phyloP scores from a whole-genome alignment of 768 basidiomycete species.

The Mycena indigotica region DNA sequence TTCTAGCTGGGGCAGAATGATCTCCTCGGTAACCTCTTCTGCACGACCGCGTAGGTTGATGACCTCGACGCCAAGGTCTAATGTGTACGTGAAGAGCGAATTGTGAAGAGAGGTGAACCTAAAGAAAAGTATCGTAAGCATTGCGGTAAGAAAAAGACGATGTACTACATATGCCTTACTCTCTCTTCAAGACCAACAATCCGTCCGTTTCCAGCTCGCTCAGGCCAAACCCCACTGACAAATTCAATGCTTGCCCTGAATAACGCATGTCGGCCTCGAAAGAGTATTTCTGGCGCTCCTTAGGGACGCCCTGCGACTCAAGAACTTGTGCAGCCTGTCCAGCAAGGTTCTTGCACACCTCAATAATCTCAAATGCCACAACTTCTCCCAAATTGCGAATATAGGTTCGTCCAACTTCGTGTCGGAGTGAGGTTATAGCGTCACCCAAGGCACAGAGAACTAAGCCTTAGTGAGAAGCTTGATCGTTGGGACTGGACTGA shows the following conservation, averaged over 20 bases:
- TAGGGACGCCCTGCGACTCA: conserved; percentile 25
- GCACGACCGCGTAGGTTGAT: conserved; percentile 27
- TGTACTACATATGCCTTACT: conserved; percentile 4
- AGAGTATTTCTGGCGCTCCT: conserved; percentile 10
- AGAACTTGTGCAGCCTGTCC: conserved; percentile 24
- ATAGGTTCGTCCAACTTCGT: conserved; percentile 28
- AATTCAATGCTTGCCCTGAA: conserved; percentile 29
- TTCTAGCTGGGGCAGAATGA: conserved; percentile 17
- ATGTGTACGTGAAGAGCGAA: conserved; percentile 29
- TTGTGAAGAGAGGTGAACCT: conserved; percentile 29
- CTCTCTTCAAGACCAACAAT: conserved; percentile 14
- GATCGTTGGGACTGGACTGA: background rate
- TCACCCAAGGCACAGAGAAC: conserved; percentile 35
- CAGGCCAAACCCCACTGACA: conserved; percentile 26
- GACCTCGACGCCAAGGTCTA: conserved; percentile 29
- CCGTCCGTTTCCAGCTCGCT: conserved; percentile 22
- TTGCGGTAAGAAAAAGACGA: background rate
- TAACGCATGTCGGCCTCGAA: conserved; percentile 34
- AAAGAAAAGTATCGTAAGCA: background rate
- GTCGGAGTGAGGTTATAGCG: conserved; percentile 30
- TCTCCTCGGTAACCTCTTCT: conserved; percentile 21
- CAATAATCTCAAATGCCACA: conserved; percentile 19
- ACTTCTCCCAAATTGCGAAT: conserved; percentile 28
- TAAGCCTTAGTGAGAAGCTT: conserved; percentile 1
- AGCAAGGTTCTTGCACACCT: conserved; percentile 18